A percentile compares a stretch with the other conserved stretches of the same genome.
Conservation (phyloP, 1,284 basidiomycete species). For the Fistulinella staudtii region DNA sequence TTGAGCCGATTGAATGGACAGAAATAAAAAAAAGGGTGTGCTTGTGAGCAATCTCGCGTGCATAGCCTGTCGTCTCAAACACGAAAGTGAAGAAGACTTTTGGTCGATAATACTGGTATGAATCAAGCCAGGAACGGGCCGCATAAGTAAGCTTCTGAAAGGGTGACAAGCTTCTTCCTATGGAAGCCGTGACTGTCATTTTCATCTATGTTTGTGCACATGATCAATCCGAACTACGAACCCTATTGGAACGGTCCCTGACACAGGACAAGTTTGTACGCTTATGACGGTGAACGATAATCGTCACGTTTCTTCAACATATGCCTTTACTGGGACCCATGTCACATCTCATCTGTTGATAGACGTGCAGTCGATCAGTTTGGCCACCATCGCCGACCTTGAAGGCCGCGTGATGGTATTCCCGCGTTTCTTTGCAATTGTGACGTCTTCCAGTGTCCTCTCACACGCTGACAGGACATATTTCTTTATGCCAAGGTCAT, state of each 20-base stretch:
- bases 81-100: slow-evolving; percentile 2
- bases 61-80: background rate
- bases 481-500: slow-evolving; percentile 5
- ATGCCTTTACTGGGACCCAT: slow-evolving; percentile 1
- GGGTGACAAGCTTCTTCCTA: slow-evolving; percentile 4
- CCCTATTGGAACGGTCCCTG: background rate
- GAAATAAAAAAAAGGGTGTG: background rate
- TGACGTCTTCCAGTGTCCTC: background rate
- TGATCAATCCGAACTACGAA: slow-evolving; percentile 3
- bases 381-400: slow-evolving; percentile 1
- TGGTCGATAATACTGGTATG: slow-evolving; percentile 8
- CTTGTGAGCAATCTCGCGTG: background rate
- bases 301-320: background rate
- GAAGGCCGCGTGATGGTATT: slow-evolving; percentile 3
- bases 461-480: background rate
- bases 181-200: slow-evolving; percentile 6
- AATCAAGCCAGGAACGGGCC: slow-evolving; percentile 11
- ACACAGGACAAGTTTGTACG: background rate
- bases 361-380: slow-evolving; percentile 13
- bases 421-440: background rate
- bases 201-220: slow-evolving; percentile 5
- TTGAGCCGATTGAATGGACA: too few relatives aligned
- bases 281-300: background rate
- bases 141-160: slow-evolving; percentile 13
- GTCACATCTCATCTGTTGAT: slow-evolving; percentile 19